Base-by-base conservation (phyloP, 257 asterid genomes). In the Eucommia ulmoides region DNA sequence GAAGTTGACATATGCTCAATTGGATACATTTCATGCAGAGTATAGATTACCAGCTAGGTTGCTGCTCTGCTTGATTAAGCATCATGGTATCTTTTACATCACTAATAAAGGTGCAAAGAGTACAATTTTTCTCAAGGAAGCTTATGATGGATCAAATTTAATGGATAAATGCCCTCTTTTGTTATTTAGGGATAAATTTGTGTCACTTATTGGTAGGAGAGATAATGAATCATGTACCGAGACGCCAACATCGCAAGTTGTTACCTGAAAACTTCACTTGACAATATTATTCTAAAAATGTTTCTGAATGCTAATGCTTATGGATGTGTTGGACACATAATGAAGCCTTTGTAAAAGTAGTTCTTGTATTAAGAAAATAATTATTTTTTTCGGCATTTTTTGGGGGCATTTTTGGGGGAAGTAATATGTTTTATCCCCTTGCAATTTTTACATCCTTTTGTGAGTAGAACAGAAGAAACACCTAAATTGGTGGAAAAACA, bases 81-180 rank as follows among this genome's bases (percentile, higher is more conserved):
- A 85, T 55, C 98, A 89, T 1, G 80, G 86, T 33, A 75, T 89
- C 10, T 89, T 89, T 72, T 89, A 89, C 65, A 58, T 85, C 54
- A 89, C 98, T 21, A 85, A 85, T 65, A 89, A 80, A 73, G 96
- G 94, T 42, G 74, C 52, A n/a, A 74, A 46, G 77, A 80, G 96
- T 64, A 85, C 78, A 2, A 93, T 89, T 5, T 65, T 85, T 48
- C 71, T 85, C 50, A 89, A 89, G 73, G 98, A 89, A 70, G 83
- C 76, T 49, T 89, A 89, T 29, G 78, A 79, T 55, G 94, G 96
- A 25, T 76, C 86, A 22, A 54, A 62, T 42, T 66, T 89, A 57
- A 58, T 70, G 0, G 59, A 72, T 50, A 85, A 68, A 60, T 80
- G 88, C 41, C 94, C 98, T 17, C 70, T 85, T 49, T 24, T 80